Evolutionary conservation across 495 filamentous ascomycete species (phyloP).

Genomic region (Copromyces sp.): DNA sequence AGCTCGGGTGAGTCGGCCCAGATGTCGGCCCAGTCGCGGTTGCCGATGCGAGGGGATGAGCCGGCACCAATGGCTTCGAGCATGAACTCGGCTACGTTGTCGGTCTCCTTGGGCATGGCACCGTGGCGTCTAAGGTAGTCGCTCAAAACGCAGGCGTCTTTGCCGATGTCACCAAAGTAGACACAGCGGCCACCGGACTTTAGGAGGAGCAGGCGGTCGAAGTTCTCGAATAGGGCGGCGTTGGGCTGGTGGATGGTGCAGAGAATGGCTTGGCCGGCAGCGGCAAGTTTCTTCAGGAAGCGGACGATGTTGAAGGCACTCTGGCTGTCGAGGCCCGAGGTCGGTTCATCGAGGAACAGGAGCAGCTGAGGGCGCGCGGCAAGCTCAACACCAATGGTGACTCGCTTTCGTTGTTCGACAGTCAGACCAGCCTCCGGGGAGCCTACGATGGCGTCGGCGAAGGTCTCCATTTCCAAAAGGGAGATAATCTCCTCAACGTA

Average conservation of each 20-base stretch:
- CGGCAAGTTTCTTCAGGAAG: constrained; percentile 76
- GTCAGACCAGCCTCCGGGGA: constrained; percentile 66
- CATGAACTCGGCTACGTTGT: constrained; percentile 81
- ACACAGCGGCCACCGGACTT: constrained; percentile 60
- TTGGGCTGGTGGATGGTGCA: constrained; percentile 92
- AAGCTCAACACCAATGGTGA: constrained; percentile 83
- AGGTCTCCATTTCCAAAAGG: constrained; percentile 70
- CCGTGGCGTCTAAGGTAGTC: constrained; percentile 44
- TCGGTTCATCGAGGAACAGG: constrained; percentile 86
- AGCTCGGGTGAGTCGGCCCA: constrained; percentile 65
- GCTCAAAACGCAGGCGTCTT: constrained; percentile 36
- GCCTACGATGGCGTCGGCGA: constrained; percentile 80
- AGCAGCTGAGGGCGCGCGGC: constrained; percentile 78
- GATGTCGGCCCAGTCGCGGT: constrained; percentile 71
- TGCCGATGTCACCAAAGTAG: constrained; percentile 56
- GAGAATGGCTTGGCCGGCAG: constrained; percentile 76
- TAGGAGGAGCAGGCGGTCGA: constrained; percentile 59
- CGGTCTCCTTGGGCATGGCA: constrained; percentile 42
- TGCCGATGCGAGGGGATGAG: constrained; percentile 57
- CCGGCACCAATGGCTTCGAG: constrained; percentile 79
- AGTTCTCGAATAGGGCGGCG: constrained; percentile 74
- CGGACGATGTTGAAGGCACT: constrained; percentile 82
- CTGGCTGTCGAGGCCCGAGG: constrained; percentile 76
- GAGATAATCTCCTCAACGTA: constrained; percentile 79
- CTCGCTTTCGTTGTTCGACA: constrained; percentile 83